Base-by-base conservation (phyloP, 192 early-diverging fungal genomes). In the Podila verticillata region DNA sequence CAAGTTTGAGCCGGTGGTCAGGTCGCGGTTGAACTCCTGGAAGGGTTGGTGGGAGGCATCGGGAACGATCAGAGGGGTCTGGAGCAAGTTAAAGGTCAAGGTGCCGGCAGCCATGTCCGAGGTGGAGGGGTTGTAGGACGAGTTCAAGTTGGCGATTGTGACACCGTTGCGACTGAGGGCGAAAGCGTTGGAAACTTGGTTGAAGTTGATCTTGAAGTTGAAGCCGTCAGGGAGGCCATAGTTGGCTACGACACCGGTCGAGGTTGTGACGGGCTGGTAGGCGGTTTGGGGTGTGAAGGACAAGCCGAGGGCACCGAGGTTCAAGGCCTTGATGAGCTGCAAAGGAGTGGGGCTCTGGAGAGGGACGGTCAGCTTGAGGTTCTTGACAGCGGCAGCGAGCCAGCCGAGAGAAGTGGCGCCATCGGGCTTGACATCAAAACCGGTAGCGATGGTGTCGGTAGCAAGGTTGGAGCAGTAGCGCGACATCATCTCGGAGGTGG, bases 141-240 rank as follows among this genome's bases (percentile, higher is more conserved):
- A 71, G 32, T 57, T 63, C n/a, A 84, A 47, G 26, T 48, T 65
- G 17, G 83, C 69, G 51, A 89, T 83, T 28, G 69, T 35, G 28
- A 69, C 30, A 26, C 72, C 64, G n/a, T 49, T 44, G 47, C 61
- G 48, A 32, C 51, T n/a, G 34, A 86, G 48, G 47, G 63, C 32
- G 49, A 74, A 51, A 35, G 72, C n/a, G 67, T 82, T 66, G 59
- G 73, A 20, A 65, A 70, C 64, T 54, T 72, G 64, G 22, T 36
- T 17, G 62, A 51, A 57, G n/a, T 61, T 28, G 62, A 87, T 82
- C 20, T 74, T 83, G 17, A 89, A 58, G 32, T 71, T 44, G 48
- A 89, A 89, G 57, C 83, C 84, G 32, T 87, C 87, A 1, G 88
- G 88, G 57, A 88, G 72, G 19, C 57, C 24, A 72, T 74, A 84